Conservation (phyloP, 441 rosid species). For the Populus trichocarpa region DNA sequence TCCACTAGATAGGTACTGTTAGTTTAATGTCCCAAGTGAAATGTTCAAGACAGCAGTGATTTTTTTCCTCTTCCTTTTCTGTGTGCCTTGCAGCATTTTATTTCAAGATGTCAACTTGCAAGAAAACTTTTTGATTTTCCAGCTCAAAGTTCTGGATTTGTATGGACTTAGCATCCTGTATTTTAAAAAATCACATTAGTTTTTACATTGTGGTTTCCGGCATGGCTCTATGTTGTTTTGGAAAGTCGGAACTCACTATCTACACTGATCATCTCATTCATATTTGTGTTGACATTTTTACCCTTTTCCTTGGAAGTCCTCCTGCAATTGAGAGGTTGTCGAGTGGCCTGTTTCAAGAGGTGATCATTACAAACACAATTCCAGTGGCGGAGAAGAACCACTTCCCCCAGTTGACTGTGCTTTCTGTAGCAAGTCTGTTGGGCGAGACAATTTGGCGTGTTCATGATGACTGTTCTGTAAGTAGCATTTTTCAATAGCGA, state of each 20-base stretch:
- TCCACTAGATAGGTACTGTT: background rate
- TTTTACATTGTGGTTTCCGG: background rate
- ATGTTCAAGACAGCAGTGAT: background rate
- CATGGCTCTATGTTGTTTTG: background rate
- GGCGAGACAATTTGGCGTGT: constrained; percentile 96
- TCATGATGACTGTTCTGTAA: constrained; percentile 75
- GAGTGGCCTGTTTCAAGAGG: constrained; percentile 83
- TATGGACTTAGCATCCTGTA: background rate
- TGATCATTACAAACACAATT: constrained; percentile 82
- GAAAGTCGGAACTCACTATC: background rate
- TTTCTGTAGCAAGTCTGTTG: constrained; percentile 80
- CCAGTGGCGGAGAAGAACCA: constrained; percentile 57
- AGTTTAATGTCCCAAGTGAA: background rate
- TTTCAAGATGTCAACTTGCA: background rate
- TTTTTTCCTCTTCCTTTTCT: background rate
- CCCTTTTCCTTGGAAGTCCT: constrained; percentile 39
- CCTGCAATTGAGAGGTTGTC: constrained; percentile 87
- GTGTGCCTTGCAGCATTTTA: background rate
- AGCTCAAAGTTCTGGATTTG: background rate
- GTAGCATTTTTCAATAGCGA: constrained; percentile 26
- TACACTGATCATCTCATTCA: background rate
- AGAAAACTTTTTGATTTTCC: background rate
- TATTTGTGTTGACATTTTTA: background rate
- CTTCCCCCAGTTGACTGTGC: constrained; percentile 75
- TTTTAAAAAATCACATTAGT: background rate